Evolutionary conservation across 2,329 filamentous ascomycete species (phyloP), one percentile per base, ranked within the genome.

Genomic region (Tolypocladium nubicola): DNA sequence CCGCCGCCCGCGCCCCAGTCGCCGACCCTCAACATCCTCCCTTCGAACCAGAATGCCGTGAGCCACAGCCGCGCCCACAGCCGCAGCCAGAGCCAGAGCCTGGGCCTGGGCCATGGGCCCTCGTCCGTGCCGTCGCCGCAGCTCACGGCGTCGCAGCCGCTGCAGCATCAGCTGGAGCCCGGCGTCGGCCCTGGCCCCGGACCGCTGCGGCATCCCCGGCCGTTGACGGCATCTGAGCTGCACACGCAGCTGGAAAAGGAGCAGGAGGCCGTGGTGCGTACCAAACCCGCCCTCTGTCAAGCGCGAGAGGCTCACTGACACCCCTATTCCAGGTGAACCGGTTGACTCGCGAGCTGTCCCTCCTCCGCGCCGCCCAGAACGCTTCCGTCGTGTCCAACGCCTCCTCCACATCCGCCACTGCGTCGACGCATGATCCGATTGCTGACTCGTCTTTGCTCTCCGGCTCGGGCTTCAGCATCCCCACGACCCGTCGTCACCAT

Each of bases 231-330:
- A 1, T 88, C 90, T 4, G 93, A 97, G 71, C 79, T 97, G 60
- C 91, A 97, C 71, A 79, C 89, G 59, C 85, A 96, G 74, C 79
- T 97, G 33, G 93, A 97, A 73, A 94, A 95, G 72, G 93, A 97
- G 69, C 92, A 97, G 66, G 93, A 97, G 72, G 89, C 91, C 40
- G 87, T 97, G 66, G 92, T 94, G 79, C 62, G 84, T 75, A 40
- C 47, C 11, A 35, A 23, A 7, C 5, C 2, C 4, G 11, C 37
- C 23, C 13, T 26, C 21, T 9, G 6, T 3, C 26, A 41, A 1
- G 23, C 1, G 26, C 14, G n/a, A 37, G 33, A 49, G n/a, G 19
- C 14, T 23, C 13, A 2, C 30, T 50, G 19, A 50, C 30, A 21
- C 1, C 2, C 38, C 1, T 33, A 30, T 50, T 13, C 7, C 67